Evolutionary conservation across 2,329 filamentous ascomycete species (phyloP), one percentile per base, ranked within the genome.

Genomic region (Colletotrichum orbiculare): DNA sequence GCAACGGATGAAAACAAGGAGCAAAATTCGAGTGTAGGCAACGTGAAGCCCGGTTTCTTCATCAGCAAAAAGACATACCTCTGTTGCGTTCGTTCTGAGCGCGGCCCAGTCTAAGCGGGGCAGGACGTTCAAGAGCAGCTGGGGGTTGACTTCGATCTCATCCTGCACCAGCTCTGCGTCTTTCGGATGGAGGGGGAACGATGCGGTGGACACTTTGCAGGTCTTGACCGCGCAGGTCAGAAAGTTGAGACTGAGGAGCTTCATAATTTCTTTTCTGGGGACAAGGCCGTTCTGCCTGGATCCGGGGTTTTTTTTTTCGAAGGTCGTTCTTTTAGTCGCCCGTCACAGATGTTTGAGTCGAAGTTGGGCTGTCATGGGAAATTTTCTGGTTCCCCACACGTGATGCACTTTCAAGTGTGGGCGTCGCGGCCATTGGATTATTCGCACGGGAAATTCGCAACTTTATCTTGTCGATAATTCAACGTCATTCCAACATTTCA

Each of bases 171-270:
- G 89, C 77, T 97, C 94, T 56, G 93, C 94, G 73, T 98, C 94
- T 73, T 91, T 91, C 60, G 96, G 95, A 77, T 98, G 96, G 13
- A 99, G 86, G 2, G 96, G 96, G 75, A 96, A 98, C 33, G 93
- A 93, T 56, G 86, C 82, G 6, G 90, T 83, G 38, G 90, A 89
- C 62, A 89, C 87, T 81, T 96, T 97, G 90, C 96, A 99, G 61
- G 91, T 85, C 84, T 97, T 98, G 76, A 96, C 91, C 67, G 96
- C 95, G 84, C 96, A 99, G 73, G 93, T 96, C 69, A 98, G 84
- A 80, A 99, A 99, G 81, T 98, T 98, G 73, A 97, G 90, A 67
- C 94, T 97, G 56, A 98, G 88, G 68, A 98, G 84, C 79, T 98
- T 98, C 96, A 99, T 99, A 61, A 62, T 66, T 46, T 52, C 17